A percentile compares a stretch with the other conserved stretches of the same genome.
Evolutionary conservation across 2,329 filamentous ascomycete genomes (phyloP).

Genomic region (Corniculantispora saksenae): DNA sequence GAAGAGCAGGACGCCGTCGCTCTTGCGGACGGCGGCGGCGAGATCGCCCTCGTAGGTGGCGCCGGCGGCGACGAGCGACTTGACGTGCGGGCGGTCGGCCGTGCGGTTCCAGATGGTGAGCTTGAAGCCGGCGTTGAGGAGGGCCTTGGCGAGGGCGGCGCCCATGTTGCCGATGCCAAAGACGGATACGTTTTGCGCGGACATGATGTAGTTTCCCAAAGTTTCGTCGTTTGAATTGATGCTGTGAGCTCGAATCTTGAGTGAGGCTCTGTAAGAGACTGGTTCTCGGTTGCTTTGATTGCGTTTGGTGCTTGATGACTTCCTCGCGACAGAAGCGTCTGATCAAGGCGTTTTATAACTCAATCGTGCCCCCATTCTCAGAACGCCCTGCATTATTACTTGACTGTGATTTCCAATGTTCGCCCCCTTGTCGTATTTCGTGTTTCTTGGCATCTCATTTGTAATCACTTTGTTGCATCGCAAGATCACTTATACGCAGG

Average conservation of each 20-base stretch:
- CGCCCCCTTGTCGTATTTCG: neutral
- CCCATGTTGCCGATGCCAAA: slow-evolving; percentile 31
- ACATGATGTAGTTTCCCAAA: neutral
- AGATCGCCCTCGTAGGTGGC: slow-evolving; percentile 23
- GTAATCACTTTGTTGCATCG: neutral
- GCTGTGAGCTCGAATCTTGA: neutral
- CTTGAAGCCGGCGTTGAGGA: slow-evolving; percentile 25
- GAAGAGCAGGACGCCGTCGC: slow-evolving; percentile 26
- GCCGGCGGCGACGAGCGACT: slow-evolving; percentile 20
- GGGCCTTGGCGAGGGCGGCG: slow-evolving; percentile 23
- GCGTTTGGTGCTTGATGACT: neutral
- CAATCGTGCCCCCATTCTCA: too few relatives aligned
- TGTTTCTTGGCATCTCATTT: neutral
- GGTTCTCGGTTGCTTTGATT: neutral
- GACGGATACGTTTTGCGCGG: slow-evolving; percentile 21
- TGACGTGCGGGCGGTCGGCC: slow-evolving; percentile 21
- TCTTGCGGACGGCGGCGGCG: slow-evolving; percentile 21
- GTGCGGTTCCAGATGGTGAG: slow-evolving; percentile 31
- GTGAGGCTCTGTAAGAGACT: neutral
- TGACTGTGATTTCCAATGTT: neutral
- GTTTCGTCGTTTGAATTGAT: neutral
- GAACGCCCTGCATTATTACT: neutral
- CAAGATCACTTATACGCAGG: neutral
- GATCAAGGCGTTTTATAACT: neutral
- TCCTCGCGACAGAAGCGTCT: neutral